Base-by-base conservation (phyloP, 1,284 basidiomycete species). In the Fistulinella staudtii region DNA sequence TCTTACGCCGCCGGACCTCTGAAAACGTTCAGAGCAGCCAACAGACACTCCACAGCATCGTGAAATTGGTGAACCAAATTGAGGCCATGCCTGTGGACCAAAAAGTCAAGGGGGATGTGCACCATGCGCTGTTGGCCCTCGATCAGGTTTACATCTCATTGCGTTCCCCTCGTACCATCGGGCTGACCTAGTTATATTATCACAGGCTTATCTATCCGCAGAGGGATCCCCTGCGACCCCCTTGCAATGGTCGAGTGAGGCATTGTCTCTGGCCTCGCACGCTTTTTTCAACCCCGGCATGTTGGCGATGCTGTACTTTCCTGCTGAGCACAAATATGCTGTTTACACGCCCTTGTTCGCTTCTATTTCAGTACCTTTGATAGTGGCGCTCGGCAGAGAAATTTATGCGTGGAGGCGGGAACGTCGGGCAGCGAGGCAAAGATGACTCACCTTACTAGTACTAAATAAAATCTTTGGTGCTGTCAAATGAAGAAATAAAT, bases 281-380 rank as follows among this genome's bases (percentile, higher is more conserved):
- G 96, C 96, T 0, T 99, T 98, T 73, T 99, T 96, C 71, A 91
- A 93, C 63, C 96, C 94, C 0, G 86, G 84, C 27, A 98, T 99
- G 94, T 72, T 99, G 54, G 93, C 89, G 6, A 67, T 97, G 58
- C 74, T 99, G 20, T 99, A 99, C 66, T 99, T 99, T 67, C 93
- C 93, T 20, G 85, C 90, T 21, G 93, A 96, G 61, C 93, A 96
- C 71, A 95, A 89, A 62, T 92, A 93, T 63, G 93, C 93, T 1
- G 89, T 97, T 4, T 96, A 96, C 63, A 86, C 89, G 1, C 93
- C 93, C 0, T 68, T 97, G 17, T 95, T 97, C 60, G 93, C 89
- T 3, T 93, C 90, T 41, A 76, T 92, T 21, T 73, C 88, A 4
- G 85, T 95, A 17, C 92, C 93, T 5, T 67, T 97, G 39, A 45